These are phyloP conservation scores for Saccharomycodes ludwigii DNA, from an alignment of 805 yeast species.

Conservation along the genomic window DNA sequence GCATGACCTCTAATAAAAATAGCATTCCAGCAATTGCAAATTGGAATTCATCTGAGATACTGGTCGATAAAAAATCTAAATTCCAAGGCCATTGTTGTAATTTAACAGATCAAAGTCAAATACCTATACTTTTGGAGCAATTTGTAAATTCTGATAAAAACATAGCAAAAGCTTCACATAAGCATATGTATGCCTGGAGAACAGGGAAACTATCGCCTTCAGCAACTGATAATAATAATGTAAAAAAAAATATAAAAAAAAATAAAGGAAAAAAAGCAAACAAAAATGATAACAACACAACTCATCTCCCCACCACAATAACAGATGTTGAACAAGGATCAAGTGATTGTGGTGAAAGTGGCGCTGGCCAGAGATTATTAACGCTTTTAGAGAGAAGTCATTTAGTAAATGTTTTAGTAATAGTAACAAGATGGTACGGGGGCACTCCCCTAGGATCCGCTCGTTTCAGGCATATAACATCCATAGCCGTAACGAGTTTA, in stretches of 20 bases:
- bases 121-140: slow-evolving; percentile 29
- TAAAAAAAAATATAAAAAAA: slow-evolving; percentile 5
- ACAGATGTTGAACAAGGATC: slow-evolving; percentile 39
- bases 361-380: slow-evolving; percentile 53
- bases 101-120: slow-evolving; percentile 28
- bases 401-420: slow-evolving; percentile 43
- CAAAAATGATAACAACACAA: slow-evolving; percentile 1
- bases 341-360: slow-evolving; percentile 62
- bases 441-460: slow-evolving; percentile 64
- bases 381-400: slow-evolving; percentile 39
- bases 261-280: slow-evolving; percentile 5
- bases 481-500: slow-evolving; percentile 41
- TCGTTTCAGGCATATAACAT: slow-evolving; percentile 55
- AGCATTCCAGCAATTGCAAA: too few relatives aligned
- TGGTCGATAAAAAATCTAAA: slow-evolving; percentile 44
- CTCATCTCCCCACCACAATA: background rate
- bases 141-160: slow-evolving; percentile 34
- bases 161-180: slow-evolving; percentile 52
- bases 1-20: too few relatives aligned
- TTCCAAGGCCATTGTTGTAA: slow-evolving; percentile 52
- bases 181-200: slow-evolving; percentile 66
- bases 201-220: slow-evolving; percentile 22
- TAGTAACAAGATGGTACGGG: slow-evolving; percentile 76
- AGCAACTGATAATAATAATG: slow-evolving; percentile 1
- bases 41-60: slow-evolving; percentile 32